Conservation (phyloP, 2,329 filamentous ascomycete genomes). For the Blastomyces parvus region DNA sequence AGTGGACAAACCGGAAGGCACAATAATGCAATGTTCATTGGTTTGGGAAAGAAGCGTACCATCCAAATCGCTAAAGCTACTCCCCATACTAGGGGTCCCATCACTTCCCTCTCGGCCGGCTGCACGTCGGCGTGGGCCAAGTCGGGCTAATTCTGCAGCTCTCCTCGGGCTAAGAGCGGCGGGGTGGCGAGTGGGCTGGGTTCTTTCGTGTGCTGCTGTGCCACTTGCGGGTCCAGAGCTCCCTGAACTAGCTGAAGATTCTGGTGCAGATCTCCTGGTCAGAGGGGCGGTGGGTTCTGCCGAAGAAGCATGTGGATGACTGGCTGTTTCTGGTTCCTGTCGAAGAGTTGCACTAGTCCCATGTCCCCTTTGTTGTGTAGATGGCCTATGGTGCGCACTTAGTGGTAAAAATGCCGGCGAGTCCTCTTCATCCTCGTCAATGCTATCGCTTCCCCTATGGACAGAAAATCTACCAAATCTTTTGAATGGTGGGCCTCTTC, state of each 20-base stretch:
- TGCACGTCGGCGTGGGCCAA: conserved; percentile 38
- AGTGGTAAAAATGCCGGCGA: conserved; percentile 40
- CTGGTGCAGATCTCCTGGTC: conserved; percentile 18
- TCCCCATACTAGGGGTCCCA: conserved; percentile 53
- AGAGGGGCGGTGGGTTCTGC: conserved; percentile 20
- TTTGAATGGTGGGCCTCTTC: conserved; percentile 25
- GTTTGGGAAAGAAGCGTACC: conserved; percentile 29
- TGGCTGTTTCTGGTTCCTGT: conserved; percentile 24
- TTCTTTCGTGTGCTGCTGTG: conserved; percentile 17
- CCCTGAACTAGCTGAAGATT: conserved; percentile 30
- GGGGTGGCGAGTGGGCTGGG: conserved; percentile 16
- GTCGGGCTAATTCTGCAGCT: conserved; percentile 39
- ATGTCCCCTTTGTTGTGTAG: conserved; percentile 20
- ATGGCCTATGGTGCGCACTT: conserved; percentile 16
- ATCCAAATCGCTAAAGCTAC: conserved; percentile 57
- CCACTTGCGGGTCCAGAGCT: conserved; percentile 29
- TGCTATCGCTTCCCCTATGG: conserved; percentile 14
- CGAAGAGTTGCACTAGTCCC: conserved; percentile 37
- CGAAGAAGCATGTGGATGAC: conserved; percentile 22
- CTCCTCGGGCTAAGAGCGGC: conserved; percentile 37
- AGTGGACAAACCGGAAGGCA: conserved; percentile 2
- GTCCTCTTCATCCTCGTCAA: conserved; percentile 36
- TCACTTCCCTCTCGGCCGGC: conserved; percentile 41
- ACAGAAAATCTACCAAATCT: conserved; percentile 34
- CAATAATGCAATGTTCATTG: neutral